Conservation (phyloP, 768 basidiomycete genomes). For the Mycena kentingensis region DNA sequence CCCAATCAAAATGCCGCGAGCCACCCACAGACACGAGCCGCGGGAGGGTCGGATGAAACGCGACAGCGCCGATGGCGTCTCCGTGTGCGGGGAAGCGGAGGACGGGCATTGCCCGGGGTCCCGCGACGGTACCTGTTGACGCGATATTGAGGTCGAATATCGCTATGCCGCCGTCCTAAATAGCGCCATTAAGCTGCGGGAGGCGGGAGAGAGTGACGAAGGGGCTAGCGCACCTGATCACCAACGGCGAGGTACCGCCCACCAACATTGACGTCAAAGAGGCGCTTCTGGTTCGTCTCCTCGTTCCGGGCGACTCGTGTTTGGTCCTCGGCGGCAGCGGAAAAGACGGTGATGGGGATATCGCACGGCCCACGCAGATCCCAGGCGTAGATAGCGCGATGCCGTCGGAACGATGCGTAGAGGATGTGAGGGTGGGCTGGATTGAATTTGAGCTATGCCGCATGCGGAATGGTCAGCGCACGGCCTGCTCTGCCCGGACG, state of each 20-base stretch:
- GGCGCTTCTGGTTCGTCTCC: conserved; percentile 71
- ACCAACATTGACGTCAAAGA: conserved; percentile 74
- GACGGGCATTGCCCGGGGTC: conserved; percentile 55
- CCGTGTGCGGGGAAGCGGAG: not conserved
- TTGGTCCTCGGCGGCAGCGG: conserved; percentile 17
- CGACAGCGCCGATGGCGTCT: conserved; percentile 77
- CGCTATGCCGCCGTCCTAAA: not conserved
- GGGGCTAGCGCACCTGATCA: conserved; percentile 56
- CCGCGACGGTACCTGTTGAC: conserved; percentile 41
- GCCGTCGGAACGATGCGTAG: conserved; percentile 77
- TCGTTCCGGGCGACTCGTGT: conserved; percentile 4
- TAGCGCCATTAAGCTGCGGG: not conserved
- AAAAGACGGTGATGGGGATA: conserved; percentile 43
- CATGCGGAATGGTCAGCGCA: conserved; percentile 8
- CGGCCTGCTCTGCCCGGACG: too few species aligned
- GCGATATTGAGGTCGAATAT: not conserved
- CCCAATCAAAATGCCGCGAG: conserved; percentile 65
- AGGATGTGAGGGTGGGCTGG: conserved; percentile 69
- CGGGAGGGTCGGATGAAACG: conserved; percentile 69
- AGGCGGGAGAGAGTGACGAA: not conserved
- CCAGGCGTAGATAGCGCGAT: conserved; percentile 68
- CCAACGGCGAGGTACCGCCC: conserved; percentile 69
- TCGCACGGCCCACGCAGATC: conserved; percentile 68
- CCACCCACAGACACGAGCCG: conserved; percentile 69
- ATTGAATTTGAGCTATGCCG: conserved; percentile 71